Evolutionary conservation across 2,329 filamentous ascomycete genomes (phyloP).

Genomic region (Aspergillus proliferans): DNA sequence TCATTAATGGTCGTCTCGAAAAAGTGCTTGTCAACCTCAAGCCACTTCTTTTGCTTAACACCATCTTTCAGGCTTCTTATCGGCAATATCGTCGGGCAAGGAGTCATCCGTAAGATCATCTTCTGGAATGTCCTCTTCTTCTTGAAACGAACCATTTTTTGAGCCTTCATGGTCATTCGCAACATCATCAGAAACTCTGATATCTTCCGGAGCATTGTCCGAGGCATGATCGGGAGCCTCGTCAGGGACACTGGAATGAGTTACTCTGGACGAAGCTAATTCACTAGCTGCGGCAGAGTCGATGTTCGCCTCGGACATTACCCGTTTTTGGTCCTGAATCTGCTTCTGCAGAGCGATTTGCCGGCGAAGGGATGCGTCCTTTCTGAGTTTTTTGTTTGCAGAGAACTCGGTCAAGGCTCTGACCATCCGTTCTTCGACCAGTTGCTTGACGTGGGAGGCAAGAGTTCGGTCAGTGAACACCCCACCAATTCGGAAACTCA

Average conservation of each 20-base stretch:
- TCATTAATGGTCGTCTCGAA: too few relatives aligned
- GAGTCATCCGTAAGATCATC: too few relatives aligned
- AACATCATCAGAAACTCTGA: background rate
- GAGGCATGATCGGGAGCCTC: background rate
- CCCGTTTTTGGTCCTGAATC: conserved; percentile 19
- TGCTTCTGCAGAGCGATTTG: conserved; percentile 35
- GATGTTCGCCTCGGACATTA: conserved; percentile 18
- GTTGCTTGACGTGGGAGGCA: conserved; percentile 69
- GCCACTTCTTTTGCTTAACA: too few relatives aligned
- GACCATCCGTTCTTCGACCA: conserved; percentile 73
- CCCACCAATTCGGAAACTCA: conserved; percentile 80
- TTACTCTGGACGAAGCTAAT: too few relatives aligned
- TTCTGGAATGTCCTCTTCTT: background rate
- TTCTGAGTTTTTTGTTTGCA: conserved; percentile 35
- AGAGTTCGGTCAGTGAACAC: conserved; percentile 70
- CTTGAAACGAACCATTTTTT: background rate
- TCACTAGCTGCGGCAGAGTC: conserved; percentile 1
- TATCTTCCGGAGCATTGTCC: background rate
- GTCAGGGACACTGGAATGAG: background rate
- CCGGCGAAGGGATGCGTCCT: conserved; percentile 31
- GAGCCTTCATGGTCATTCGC: background rate
- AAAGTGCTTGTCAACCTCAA: too few relatives aligned
- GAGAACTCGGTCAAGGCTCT: conserved; percentile 55
- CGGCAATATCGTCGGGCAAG: too few relatives aligned
- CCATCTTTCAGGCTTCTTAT: too few relatives aligned